Percentiles rank a stretch among this genome's conserved stretches.
Evolutionary conservation across 331 rosid species (phyloP).

Genomic region (Stylosanthes scabra): DNA sequence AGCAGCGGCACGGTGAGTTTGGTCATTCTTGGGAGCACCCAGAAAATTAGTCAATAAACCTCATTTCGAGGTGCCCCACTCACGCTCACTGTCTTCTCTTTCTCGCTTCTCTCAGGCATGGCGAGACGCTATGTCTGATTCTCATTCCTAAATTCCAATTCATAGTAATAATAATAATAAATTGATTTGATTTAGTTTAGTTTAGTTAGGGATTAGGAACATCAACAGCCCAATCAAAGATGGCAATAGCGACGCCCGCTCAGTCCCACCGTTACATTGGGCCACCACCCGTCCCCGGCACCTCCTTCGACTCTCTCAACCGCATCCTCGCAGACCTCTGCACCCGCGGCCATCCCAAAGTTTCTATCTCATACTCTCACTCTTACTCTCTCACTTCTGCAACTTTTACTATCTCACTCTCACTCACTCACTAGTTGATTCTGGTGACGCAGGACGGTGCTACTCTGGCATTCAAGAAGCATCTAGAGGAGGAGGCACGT

Average conservation of each 20-base stretch:
- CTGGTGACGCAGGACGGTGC: conserved; percentile 73
- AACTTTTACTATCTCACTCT: neutral
- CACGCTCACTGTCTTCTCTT: neutral
- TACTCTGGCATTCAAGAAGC: conserved; percentile 77
- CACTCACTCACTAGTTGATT: neutral
- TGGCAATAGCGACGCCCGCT: conserved; percentile 66
- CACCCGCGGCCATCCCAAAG: conserved; percentile 90
- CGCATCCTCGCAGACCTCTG: conserved; percentile 93
- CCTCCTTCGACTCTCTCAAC: conserved; percentile 71
- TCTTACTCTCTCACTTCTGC: neutral
- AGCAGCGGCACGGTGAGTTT: neutral
- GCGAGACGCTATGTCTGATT: conserved; percentile 32
- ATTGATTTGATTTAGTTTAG: no score
- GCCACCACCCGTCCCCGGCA: conserved; percentile 64
- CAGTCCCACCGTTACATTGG: conserved; percentile 71
- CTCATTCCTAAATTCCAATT: neutral
- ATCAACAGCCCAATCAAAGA: neutral
- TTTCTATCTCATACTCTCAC: neutral
- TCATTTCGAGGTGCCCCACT: neutral
- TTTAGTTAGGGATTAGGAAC: conserved; percentile 34
- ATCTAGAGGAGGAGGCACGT: conserved; percentile 93
- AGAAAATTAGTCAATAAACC: neutral
- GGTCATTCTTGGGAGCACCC: conserved; percentile 2
- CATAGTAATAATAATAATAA: neutral
- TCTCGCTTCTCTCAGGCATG: conserved; percentile 7